Evolutionary conservation across 306 rosid species (phyloP), one percentile per base, ranked within the genome.

Genomic region (Casuarina cunninghamiana): DNA sequence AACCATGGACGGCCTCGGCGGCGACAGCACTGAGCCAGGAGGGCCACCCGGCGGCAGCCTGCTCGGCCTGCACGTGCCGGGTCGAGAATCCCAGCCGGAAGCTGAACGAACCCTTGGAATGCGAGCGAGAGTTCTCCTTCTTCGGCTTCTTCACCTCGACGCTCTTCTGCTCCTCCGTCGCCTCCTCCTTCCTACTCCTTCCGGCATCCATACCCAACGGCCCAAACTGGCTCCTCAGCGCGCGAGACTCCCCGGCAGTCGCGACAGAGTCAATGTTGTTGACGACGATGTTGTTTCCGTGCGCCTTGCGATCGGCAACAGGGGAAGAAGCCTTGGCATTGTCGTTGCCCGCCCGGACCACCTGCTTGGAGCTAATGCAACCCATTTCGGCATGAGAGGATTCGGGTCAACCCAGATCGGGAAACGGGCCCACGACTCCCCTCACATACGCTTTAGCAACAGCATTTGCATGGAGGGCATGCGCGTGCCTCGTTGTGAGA

Each of bases 41-140:
- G n/a, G 99, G 99, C 99, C 99, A 96, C 2, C 99, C 99, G 76
- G 98, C 98, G n/a, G 99, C 91, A 75, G 79, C 84, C 12, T 86
- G 99, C 78, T 96, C 99, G 7, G 94, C 97, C 54, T 91, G 94
- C 10, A 89, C 84, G 32, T 71, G 38, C 21, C 93, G 81, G 11
- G 80, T 83, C 2, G 87, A 71, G 49, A 83, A 71, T 0, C 96
- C 96, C 58, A 87, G 48, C 80, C 75, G 84, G 75, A 93, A 82
- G 89, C 89, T 85, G 57, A 81, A 80, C 5, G 87, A 76, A 1
- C 88, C 88, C 67, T 53, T 83, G 53, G 76, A 86, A 43, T 21
- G 81, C 46, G 76, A 86, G 46, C n/a, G 81, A 11, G 86, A 83
- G 32, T 17, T 43, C 7, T 87, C 90, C 69, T 85, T 89, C 68